Base-by-base conservation (phyloP, 1,284 basidiomycete genomes). In the Amylostereum areolatum region DNA sequence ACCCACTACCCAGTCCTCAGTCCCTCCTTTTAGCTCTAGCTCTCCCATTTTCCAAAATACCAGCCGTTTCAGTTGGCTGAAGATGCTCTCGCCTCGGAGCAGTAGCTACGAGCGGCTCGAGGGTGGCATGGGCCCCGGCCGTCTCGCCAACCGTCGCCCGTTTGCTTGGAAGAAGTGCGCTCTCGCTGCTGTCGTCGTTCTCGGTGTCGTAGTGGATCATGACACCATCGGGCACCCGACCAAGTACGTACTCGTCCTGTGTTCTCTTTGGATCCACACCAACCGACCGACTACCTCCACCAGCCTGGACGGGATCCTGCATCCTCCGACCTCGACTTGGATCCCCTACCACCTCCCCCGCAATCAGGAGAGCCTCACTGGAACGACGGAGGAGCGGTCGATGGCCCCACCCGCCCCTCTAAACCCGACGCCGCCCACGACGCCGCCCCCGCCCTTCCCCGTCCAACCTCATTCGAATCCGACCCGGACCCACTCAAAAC, bases 91-190 rank as follows among this genome's bases (percentile, higher is more conserved):
- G 4, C 72, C 79, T 3, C 65, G 74, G 33, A 77, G 66, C 56
- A 69, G 65, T 56, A 74, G 75, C 60, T 86, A 84, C 61, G 82
- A 85, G 49, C 73, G 81, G 35, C 71, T 86, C 35, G 83, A 86
- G 61, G 70, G 74, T 39, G 83, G 83, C 9, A 71, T 80, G 64
- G 80, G 78, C 7, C 70, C 75, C 4, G 62, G 65, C 51, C 68
- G 72, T 39, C 37, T 8, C 27, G n/a, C 6, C 27, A 51, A 59
- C 29, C 53, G 58, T 36, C 65, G 60, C 48, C 67, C 60, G 52
- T 69, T 75, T 45, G 66, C 66, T n/a, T 89, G 85, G 86, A 86
- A 80, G 65, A 84, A 79, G 66, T 74, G 85, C 49, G 78, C 74
- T 2, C 63, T 86, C 9, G 80, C 70, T 2, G 80, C 77, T 45